Conservation (phyloP, 2,329 filamentous ascomycete species). For the Neodidymelliopsis sp. region DNA sequence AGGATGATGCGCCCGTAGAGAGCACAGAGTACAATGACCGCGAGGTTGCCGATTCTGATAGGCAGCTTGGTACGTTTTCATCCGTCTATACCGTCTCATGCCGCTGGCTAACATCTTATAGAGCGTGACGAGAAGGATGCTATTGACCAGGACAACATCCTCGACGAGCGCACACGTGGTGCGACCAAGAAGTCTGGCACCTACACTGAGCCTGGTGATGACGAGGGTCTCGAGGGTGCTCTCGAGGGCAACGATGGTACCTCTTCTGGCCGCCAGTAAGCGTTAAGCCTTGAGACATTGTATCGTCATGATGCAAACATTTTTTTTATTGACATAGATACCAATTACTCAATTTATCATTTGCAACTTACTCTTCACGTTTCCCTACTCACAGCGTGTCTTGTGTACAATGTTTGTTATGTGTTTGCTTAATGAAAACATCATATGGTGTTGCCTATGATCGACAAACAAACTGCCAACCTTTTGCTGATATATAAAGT, state of each 20-base stretch:
- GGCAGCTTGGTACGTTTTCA: slow-evolving; percentile 52
- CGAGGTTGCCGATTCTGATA: slow-evolving; percentile 56
- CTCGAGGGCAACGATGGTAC: slow-evolving; percentile 47
- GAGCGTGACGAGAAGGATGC: slow-evolving; percentile 58
- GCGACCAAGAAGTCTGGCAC: slow-evolving; percentile 54
- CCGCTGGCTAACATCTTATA: slow-evolving; percentile 23
- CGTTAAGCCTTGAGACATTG: neutral
- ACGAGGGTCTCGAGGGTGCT: slow-evolving; percentile 56
- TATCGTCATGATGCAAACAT: too few species aligned
- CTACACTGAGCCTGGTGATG: slow-evolving; percentile 61
- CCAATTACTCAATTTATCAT: too few species aligned
- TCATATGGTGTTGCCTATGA: too few species aligned
- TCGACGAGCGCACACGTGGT: slow-evolving; percentile 57
- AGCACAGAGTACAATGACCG: slow-evolving; percentile 52
- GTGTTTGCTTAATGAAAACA: too few species aligned
- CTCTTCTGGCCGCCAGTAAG: slow-evolving; percentile 34
- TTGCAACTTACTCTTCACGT: too few species aligned
- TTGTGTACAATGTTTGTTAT: too few species aligned
- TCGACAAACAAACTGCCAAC: too few species aligned
- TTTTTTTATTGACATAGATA: too few species aligned
- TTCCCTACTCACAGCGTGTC: too few species aligned
- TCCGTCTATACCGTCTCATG: neutral
- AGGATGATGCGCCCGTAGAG: slow-evolving; percentile 56
- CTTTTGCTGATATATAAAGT: too few species aligned
- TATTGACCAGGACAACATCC: slow-evolving; percentile 58